Base-by-base conservation (phyloP, 305 asterid genomes). In the Fraxinus floribunda region DNA sequence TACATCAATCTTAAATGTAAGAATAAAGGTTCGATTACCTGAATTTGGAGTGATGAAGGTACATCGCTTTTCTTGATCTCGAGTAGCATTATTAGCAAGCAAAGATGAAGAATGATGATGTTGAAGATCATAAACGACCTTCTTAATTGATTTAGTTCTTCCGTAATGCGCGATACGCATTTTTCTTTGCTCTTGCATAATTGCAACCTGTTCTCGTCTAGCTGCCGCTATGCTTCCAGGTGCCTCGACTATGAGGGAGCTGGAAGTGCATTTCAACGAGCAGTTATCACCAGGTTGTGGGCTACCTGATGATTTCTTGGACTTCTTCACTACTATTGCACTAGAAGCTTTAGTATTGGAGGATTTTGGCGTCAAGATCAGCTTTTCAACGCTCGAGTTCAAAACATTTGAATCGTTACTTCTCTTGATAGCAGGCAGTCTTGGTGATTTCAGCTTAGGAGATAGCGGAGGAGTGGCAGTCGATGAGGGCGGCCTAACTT, bases 191-290 rank as follows among this genome's bases (percentile, higher is more conserved):
- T 88, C 95, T 35, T 92, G 97, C 87, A 89, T 80, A 52, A 80
- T 88, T 18, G 94, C 93, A n/a, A 90, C 95, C 57, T 92, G 93
- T 77, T 92, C 97, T 57, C 98, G 87, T 79, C 95, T 88, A 13
- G 98, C 95, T 1, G 97, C 97, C 1, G 97, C 97, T 16, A 93
- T 91, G 86, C 92, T 92, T 30, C 97, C 97, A 0, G 97, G 91
- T 8, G 88, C 91, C 49, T 89, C 92, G 1, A 83, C 85, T 46
- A 87, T 86, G 71, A 80, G 38, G 18, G 89, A 75, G 2, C 35
- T 66, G 5, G 88, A 80, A 15, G 91, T 85, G 77, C 86, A 86
- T 62, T 89, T 86, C 77, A 88, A 83, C 15, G 84, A 66, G 32
- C 83, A 35, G 20, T 66, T 44, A 36, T 81, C 82, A 29, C 8